Base-by-base conservation (phyloP, 768 basidiomycete species). In the Boletus subcaerulescens region DNA sequence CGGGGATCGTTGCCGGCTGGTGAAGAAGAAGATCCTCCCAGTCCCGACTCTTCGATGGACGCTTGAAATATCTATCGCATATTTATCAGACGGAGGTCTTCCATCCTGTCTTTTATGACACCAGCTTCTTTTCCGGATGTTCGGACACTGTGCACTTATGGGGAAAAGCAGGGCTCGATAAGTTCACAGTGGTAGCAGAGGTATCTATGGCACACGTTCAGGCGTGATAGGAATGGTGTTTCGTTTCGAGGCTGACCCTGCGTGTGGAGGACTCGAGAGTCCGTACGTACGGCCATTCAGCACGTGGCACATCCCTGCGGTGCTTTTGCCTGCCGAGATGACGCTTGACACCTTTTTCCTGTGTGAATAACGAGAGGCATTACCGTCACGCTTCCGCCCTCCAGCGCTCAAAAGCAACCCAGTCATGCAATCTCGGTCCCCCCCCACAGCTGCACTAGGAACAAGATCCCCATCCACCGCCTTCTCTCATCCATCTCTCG, bases 261-360 rank as follows among this genome's bases (percentile, higher is more conserved):
- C 7, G 36, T 33, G 42, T 35, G 47, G 41, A 40, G 40, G 33
- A 35, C 33, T 2, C 1, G 11, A 8, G 3, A 26, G 29, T 29
- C 8, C 8, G 33, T 35, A 11, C 33, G 14, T 35, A 14, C 24
- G 24, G 24, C 11, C 39, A 14, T 7, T 26, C 7, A 40, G 56
- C 69, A 69, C 68, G 68, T 69, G 69, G 69, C 52, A 52, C 51
- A 22, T 55, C 38, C 57, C 48, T 47, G 31, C 43, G 17, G 48
- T 11, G 33, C 49, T 36, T 14, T 57, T 7, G 32, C 39, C 24
- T 50, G 55, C 57, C 57, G 57, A 57, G 38, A 51, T 60, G 64
- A 61, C 58, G 59, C 12, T 2, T 59, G 65, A 62, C 69, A 69
- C 7, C 35, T 39, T 41, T 51, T 66, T 65, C 53, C 68, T 70